phyloP scores from a whole-genome alignment of 2,329 filamentous ascomycete genomes.

The Sporothrix variecibatus region DNA sequence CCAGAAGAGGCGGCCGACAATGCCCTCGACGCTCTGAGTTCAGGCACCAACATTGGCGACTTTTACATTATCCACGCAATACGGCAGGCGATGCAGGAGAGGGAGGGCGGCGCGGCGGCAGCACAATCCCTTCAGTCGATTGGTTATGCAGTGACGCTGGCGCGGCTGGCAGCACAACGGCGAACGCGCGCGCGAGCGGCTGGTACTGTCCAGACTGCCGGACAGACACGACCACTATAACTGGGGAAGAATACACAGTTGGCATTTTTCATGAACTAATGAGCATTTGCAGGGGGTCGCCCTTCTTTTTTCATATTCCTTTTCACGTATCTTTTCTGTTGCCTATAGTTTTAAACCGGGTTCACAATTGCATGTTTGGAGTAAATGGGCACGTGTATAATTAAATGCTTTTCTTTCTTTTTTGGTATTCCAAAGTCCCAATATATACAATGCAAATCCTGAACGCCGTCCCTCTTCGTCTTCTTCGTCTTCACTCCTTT shows the following conservation, averaged over 20 bases:
- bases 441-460: constrained; percentile 21
- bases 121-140: constrained; percentile 57
- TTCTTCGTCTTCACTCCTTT: not conserved
- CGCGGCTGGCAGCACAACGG: constrained; percentile 36
- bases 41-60: constrained; percentile 57
- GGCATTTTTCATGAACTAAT: constrained; percentile 1
- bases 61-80: constrained; percentile 56
- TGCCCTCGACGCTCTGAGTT: constrained; percentile 52
- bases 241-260: not conserved
- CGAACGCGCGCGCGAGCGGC: constrained; percentile 36
- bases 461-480: constrained; percentile 17
- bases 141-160: constrained; percentile 56
- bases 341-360: too few species aligned
- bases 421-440: constrained; percentile 15
- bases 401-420: not conserved
- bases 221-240: constrained; percentile 54
- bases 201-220: constrained; percentile 33
- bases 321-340: too few species aligned
- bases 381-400: not conserved
- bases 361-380: constrained; percentile 9
- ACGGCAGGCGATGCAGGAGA: constrained; percentile 34
- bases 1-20: constrained; percentile 40
- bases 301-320: not conserved
- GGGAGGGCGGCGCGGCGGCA: constrained; percentile 51
- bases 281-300: not conserved